Conservation (phyloP, 495 filamentous ascomycete genomes). For the Penicillium waksmanii region DNA sequence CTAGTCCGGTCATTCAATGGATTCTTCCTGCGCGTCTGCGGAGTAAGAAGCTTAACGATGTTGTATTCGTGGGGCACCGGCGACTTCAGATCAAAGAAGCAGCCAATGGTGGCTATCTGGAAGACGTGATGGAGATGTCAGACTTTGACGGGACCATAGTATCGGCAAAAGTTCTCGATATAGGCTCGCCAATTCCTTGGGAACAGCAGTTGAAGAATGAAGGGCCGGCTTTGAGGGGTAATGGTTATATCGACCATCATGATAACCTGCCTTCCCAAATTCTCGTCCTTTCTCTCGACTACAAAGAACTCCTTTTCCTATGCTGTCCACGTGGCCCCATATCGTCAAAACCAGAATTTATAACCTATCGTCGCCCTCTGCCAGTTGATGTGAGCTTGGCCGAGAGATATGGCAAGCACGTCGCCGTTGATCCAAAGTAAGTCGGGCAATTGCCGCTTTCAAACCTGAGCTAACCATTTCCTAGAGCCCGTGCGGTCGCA, state of each 20-base stretch:
- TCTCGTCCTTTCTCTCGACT: constrained; percentile 71
- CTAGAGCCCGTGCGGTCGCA: constrained; percentile 66
- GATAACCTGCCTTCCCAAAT: constrained; percentile 69
- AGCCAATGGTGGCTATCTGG: constrained; percentile 62
- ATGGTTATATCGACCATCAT: background rate
- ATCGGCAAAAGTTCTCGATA: constrained; percentile 49
- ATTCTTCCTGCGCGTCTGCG: constrained; percentile 81
- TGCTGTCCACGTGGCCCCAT: constrained; percentile 51
- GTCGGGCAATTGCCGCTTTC: constrained; percentile 6
- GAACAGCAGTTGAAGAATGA: constrained; percentile 31
- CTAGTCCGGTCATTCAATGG: constrained; percentile 74
- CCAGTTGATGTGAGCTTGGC: constrained; percentile 57
- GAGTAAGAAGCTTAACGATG: constrained; percentile 72
- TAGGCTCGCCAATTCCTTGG: constrained; percentile 37
- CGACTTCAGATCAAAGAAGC: constrained; percentile 65
- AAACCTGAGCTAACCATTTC: constrained; percentile 14
- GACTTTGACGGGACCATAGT: constrained; percentile 70
- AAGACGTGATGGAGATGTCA: constrained; percentile 69
- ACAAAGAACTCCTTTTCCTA: constrained; percentile 71
- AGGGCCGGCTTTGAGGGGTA: background rate
- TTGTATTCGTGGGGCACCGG: constrained; percentile 84
- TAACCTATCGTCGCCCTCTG: constrained; percentile 59
- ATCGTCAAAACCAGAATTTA: constrained; percentile 54
- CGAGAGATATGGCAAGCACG: constrained; percentile 70
- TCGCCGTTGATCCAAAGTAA: constrained; percentile 80